Conservation (phyloP, 768 basidiomycete species). For the Amanita thiersii region DNA sequence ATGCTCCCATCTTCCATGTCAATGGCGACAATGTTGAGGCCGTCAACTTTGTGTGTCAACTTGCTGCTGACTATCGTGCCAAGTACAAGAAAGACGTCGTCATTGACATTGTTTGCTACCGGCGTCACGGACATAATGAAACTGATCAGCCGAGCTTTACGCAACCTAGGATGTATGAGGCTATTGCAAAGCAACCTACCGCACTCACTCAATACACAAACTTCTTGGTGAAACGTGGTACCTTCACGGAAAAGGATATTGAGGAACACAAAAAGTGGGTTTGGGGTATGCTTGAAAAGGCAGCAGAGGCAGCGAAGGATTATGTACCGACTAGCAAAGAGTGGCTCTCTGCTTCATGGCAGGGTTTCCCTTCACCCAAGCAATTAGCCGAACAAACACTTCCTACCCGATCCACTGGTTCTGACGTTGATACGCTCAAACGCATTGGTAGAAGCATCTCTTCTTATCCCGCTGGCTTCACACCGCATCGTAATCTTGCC, state of each 20-base stretch:
- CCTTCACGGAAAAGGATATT: conserved; percentile 93
- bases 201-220: conserved; percentile 89
- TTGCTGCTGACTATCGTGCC: conserved; percentile 96
- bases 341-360: conserved; percentile 98
- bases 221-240: conserved; percentile 81
- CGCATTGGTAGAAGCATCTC: conserved; percentile 85
- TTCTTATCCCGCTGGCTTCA: conserved; percentile 77
- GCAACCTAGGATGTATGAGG: conserved; percentile 97
- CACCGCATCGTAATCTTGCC: conserved; percentile 85
- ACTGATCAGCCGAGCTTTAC: conserved; percentile 99
- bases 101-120: conserved; percentile 97
- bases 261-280: conserved; percentile 99
- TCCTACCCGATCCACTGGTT: conserved; percentile 85
- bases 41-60: conserved; percentile 96
- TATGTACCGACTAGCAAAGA: conserved; percentile 93
- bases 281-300: conserved; percentile 97
- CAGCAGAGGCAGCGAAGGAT: conserved; percentile 88
- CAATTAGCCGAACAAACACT: conserved; percentile 89
- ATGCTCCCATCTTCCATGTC: conserved; percentile 98
- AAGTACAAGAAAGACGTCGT: conserved; percentile 99
- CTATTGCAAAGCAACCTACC: conserved; percentile 90
- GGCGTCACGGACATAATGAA: conserved; percentile 99
- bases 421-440: conserved; percentile 67
- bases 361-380: conserved; percentile 95
- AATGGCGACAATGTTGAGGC: conserved; percentile 99